Conservation (phyloP, 1,139 yeast genomes). For the Kodamaea suecica region DNA sequence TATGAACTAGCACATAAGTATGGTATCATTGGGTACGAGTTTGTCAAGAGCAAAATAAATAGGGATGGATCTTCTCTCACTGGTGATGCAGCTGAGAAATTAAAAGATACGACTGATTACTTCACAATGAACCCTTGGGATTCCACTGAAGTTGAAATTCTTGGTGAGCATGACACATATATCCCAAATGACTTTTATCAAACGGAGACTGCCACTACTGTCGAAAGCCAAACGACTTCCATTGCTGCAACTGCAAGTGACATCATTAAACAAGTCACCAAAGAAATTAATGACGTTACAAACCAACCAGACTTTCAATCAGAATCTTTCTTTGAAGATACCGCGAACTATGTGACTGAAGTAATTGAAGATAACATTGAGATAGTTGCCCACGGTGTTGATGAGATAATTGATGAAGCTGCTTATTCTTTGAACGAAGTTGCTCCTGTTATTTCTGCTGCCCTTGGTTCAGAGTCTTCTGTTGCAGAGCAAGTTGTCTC, state of each 20-base stretch:
- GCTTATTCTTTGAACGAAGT: background rate
- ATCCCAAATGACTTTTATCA: background rate
- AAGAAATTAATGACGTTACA: slow-evolving; percentile 18
- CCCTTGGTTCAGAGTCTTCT: slow-evolving; percentile 1
- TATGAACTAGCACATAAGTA: slow-evolving; percentile 15
- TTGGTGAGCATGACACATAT: slow-evolving; percentile 1
- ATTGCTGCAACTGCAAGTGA: slow-evolving; percentile 1
- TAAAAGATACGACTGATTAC: slow-evolving; percentile 1
- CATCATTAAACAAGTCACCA: slow-evolving; percentile 18
- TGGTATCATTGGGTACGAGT: slow-evolving; percentile 27
- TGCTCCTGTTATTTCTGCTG: slow-evolving; percentile 4
- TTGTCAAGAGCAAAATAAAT: slow-evolving; percentile 8
- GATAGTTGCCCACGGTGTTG: slow-evolving; percentile 2
- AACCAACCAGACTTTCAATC: slow-evolving; percentile 17
- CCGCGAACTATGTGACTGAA: slow-evolving; percentile 15
- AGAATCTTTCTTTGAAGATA: slow-evolving; percentile 18
- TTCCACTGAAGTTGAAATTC: background rate
- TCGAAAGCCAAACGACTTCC: background rate
- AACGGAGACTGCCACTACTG: background rate
- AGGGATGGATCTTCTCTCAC: background rate
- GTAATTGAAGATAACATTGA: slow-evolving; percentile 7
- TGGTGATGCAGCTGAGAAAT: slow-evolving; percentile 2
- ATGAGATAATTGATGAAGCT: slow-evolving; percentile 5
- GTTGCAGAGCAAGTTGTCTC: background rate
- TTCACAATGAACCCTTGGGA: background rate